Conservation (phyloP, 179 eudicot genomes). For the Carnegiea gigantea region DNA sequence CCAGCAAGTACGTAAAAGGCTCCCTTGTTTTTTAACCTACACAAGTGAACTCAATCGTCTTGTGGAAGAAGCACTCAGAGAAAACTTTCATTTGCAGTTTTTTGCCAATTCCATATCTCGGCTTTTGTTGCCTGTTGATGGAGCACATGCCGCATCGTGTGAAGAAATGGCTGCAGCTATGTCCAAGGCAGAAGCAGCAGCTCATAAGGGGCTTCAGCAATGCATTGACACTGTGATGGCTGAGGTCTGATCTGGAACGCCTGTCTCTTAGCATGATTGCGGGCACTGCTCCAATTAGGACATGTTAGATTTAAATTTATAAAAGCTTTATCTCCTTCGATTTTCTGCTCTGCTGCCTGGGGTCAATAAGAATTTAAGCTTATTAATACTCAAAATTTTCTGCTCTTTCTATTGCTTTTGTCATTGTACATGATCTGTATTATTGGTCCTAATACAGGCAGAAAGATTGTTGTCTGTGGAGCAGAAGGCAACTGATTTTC, state of each 20-base stretch:
- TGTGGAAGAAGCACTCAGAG: conserved; percentile 14
- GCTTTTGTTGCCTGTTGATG: conserved; percentile 88
- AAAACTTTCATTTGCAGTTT: conserved; percentile 41
- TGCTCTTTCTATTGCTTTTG: background rate
- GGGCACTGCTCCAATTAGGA: background rate
- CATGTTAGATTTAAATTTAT: conserved; percentile 2
- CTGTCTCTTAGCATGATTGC: background rate
- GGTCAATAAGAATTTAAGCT: background rate
- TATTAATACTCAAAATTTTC: background rate
- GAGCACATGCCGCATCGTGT: conserved; percentile 95
- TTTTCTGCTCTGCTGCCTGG: conserved; percentile 7
- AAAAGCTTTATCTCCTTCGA: background rate
- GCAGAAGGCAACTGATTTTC: conserved; percentile 86
- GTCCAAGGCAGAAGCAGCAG: conserved; percentile 94
- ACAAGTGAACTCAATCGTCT: background rate
- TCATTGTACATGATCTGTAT: background rate
- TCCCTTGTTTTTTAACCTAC: conserved; percentile 15
- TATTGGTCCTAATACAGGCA: conserved; percentile 45
- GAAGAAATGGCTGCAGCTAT: conserved; percentile 96
- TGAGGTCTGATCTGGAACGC: conserved; percentile 61
- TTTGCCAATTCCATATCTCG: conserved; percentile 89
- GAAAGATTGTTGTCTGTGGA: conserved; percentile 92
- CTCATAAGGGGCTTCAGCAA: conserved; percentile 94
- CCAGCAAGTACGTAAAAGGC: conserved; percentile 72
- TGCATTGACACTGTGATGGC: conserved; percentile 99